Evolutionary conservation across 495 filamentous ascomycete genomes (phyloP).

Genomic region (Clavariopsis aquatica): DNA sequence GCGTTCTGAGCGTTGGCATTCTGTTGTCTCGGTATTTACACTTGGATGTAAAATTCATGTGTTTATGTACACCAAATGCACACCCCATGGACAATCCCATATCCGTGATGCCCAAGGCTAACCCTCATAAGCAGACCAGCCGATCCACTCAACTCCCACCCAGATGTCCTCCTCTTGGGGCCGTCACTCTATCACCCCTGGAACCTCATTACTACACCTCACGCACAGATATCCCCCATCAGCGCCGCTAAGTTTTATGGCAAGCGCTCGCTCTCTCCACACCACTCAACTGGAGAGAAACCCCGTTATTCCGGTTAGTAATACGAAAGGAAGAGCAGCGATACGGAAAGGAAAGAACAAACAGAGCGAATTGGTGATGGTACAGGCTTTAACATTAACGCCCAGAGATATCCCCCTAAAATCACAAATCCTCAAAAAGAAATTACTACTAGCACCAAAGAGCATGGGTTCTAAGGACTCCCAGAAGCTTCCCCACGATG

Average conservation of each 20-base stretch:
- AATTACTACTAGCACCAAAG: neutral
- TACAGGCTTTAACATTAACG: neutral
- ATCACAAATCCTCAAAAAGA: neutral
- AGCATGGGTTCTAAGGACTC: neutral
- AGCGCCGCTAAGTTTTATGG: neutral
- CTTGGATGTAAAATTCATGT: slow-evolving; percentile 5
- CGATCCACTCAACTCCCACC: neutral
- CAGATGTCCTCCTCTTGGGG: neutral
- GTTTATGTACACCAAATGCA: slow-evolving; percentile 12
- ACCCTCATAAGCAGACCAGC: slow-evolving; percentile 10
- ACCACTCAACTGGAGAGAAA: neutral
- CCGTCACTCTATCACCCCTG: neutral
- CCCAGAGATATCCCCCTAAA: too few relatives aligned
- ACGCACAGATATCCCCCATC: slow-evolving; percentile 7
- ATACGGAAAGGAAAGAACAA: neutral
- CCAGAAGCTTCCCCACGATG: neutral
- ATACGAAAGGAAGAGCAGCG: neutral
- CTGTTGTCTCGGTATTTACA: neutral
- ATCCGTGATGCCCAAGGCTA: slow-evolving; percentile 14
- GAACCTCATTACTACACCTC: neutral
- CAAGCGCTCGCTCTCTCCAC: neutral
- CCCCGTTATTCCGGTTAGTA: neutral
- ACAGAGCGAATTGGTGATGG: neutral
- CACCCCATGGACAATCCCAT: neutral
- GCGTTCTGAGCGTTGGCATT: slow-evolving; percentile 11